These are phyloP conservation scores for Zygotorulaspora danielsina DNA, from an alignment of 805 yeast species.

Conservation along the genomic window DNA sequence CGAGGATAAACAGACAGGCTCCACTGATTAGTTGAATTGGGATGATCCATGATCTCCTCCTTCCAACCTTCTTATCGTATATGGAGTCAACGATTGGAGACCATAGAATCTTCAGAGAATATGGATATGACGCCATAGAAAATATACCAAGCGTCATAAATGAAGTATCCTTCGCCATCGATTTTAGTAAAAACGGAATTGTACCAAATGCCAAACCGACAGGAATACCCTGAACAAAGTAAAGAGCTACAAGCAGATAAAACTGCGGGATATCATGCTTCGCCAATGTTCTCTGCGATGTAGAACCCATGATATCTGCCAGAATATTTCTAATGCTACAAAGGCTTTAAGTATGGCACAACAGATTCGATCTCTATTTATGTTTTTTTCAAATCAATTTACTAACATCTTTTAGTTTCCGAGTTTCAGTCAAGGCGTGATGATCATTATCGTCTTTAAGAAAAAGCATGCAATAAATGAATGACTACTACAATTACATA, in stretches of 20 bases:
- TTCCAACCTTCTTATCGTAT: conserved; percentile 62
- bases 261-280: conserved; percentile 69
- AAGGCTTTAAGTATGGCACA: too few species aligned
- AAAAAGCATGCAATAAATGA: too few species aligned
- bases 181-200: conserved; percentile 81
- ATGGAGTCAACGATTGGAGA: conserved; percentile 93
- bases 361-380: too few species aligned
- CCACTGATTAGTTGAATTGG: conserved; percentile 88
- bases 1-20: conserved; percentile 58
- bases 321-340: not conserved
- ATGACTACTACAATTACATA: conserved; percentile 2
- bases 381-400: too few species aligned
- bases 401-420: too few species aligned
- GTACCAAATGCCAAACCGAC: conserved; percentile 95
- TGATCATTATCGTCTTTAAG: too few species aligned
- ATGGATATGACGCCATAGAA: conserved; percentile 90
- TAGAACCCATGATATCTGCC: conserved; percentile 4
- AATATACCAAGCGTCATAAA: conserved; percentile 90
- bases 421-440: too few species aligned
- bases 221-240: conserved; percentile 92
- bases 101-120: conserved; percentile 88
- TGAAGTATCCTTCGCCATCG: conserved; percentile 53
- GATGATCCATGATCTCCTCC: conserved; percentile 89
- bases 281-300: conserved; percentile 22
- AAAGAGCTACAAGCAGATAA: conserved; percentile 63